Base-by-base conservation (phyloP, 2,329 filamentous ascomycete species). In the Venturia asperata region DNA sequence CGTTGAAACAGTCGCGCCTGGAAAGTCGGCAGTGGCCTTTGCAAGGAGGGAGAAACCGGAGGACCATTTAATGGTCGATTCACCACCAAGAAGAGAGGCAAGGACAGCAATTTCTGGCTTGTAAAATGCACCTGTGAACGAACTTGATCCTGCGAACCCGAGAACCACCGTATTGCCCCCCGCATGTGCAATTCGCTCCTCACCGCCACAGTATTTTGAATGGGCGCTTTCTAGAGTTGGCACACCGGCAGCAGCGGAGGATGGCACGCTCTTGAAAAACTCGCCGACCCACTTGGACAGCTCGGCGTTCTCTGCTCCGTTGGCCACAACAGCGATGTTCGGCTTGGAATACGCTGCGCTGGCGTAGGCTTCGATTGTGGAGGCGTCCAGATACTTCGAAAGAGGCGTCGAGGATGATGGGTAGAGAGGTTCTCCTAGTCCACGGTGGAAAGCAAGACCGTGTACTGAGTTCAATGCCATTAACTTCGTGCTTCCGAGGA, bases 1-100 rank as follows among this genome's bases (percentile, higher is more conserved):
- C 68, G 93, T 91, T 45, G 85, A 82, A 72, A 91, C 85, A 63
- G 82, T 83, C 68, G 89, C 85, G 69, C 86, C 85, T 45, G 87
- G 82, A 72, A 85, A 81, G 58, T 83, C 82, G 68, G 87, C 82
- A 66, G 87, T 84, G 67, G 88, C 88, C 82, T 96, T 92, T 74
- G 89, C 84, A 67, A 99, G 85, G 68, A 97, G 83, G 67, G 90
- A 93, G 84, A 96, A 97, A 72, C 94, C 94, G 68, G 91, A 81
- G 63, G 91, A 88, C 93, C 93, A 99, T 83, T 97, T 99, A 82
- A 97, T 92, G 78, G 82, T 89, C 64, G 92, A 89, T 78, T 95
- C 81, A 68, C 93, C 94, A 74, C 94, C 94, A 63, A 99, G 89
- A 24, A 99, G 87, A 69, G 92, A 87, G 66, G 90, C 86, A 65